These are phyloP conservation scores for Lachancea quebecensis DNA, from an alignment of 805 yeast genomes.

Conservation along the genomic window DNA sequence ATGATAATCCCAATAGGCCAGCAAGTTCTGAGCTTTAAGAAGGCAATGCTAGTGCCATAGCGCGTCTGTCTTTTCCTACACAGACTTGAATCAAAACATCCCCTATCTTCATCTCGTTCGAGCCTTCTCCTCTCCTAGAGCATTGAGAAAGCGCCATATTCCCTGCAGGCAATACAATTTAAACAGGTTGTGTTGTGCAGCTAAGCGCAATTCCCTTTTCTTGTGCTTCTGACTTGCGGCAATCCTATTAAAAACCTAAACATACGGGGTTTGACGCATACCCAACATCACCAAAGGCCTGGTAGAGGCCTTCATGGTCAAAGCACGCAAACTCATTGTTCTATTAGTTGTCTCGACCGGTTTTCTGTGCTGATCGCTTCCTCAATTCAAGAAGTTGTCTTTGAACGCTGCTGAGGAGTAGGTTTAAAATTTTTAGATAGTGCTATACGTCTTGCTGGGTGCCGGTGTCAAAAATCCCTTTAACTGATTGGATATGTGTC, in stretches of 20 bases:
- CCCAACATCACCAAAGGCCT: conserved; percentile 21
- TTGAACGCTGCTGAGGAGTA: not conserved
- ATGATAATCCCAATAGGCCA: not conserved
- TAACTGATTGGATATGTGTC: conserved; percentile 15
- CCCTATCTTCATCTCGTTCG: too few species aligned
- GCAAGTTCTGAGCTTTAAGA: not conserved
- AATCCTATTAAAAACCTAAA: not conserved
- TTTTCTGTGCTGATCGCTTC: not conserved
- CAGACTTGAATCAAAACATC: too few species aligned
- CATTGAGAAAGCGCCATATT: too few species aligned
- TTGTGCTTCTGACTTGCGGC: not conserved
- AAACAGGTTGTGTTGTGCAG: not conserved
- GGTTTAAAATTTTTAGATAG: conserved; percentile 1
- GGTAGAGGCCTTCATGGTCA: conserved; percentile 22
- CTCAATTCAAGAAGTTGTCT: not conserved
- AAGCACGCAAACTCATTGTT: conserved; percentile 28
- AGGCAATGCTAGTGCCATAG: not conserved
- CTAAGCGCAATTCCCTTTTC: not conserved
- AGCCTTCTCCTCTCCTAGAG: too few species aligned
- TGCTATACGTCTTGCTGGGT: not conserved
- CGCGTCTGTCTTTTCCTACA: not conserved
- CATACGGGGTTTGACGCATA: conserved; percentile 21
- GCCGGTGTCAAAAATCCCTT: not conserved
- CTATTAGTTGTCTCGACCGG: not conserved
- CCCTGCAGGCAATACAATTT: too few species aligned